Percentiles rank a stretch among this genome's conserved stretches.
Evolutionary conservation across 73 alveolate genomes (phyloP).

Genomic region (Symbiodinium pilosum): DNA sequence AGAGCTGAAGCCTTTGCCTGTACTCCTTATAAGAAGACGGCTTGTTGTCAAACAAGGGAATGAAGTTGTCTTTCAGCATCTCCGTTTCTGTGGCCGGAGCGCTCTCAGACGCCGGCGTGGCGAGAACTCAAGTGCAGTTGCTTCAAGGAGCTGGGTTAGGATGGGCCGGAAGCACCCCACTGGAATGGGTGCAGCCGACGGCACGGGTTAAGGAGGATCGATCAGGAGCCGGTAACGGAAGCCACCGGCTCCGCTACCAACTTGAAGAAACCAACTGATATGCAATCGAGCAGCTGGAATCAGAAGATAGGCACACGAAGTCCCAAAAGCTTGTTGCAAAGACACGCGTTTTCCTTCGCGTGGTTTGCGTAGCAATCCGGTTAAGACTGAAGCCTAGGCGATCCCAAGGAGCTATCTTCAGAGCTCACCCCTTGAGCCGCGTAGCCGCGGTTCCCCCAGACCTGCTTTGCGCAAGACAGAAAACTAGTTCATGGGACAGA

Average conservation of each 20-base stretch:
- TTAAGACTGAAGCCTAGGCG: too few species aligned
- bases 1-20: neutral
- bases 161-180: neutral
- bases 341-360: too few species aligned
- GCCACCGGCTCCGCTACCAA: conserved; percentile 8
- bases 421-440: too few species aligned
- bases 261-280: neutral
- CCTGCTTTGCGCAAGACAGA: too few species aligned
- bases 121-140: too few species aligned
- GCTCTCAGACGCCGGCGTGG: too few species aligned
- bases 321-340: neutral
- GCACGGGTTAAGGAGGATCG: neutral
- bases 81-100: neutral
- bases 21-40: neutral
- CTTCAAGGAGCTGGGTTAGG: too few species aligned
- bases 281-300: neutral
- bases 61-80: neutral
- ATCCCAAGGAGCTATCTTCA: too few species aligned
- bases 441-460: too few species aligned
- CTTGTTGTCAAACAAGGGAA: neutral
- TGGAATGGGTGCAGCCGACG: neutral
- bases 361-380: too few species aligned
- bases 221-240: neutral
- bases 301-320: neutral
- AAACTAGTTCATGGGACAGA: too few species aligned